phyloP scores from a whole-genome alignment of 179 eudicot species.

The Sideroxylon spinosum region DNA sequence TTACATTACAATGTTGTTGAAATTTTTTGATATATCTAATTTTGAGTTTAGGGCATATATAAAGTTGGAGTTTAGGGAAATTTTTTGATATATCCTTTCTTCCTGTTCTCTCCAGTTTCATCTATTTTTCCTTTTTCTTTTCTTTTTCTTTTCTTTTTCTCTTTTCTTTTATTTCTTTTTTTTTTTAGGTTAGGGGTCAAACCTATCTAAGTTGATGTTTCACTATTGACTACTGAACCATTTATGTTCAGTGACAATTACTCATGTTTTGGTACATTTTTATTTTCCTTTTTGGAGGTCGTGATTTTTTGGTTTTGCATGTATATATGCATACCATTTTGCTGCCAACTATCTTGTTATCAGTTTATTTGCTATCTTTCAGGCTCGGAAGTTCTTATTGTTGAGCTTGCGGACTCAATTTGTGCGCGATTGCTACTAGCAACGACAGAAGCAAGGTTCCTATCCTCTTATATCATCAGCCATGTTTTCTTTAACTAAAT shows the following conservation, averaged over 20 bases:
- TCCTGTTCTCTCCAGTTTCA: constrained; percentile 4
- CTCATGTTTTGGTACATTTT: too few relatives aligned
- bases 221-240: too few relatives aligned
- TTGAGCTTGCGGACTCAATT: constrained; percentile 71
- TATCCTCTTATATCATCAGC: not conserved
- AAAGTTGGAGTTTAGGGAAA: too few relatives aligned
- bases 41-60: too few relatives aligned
- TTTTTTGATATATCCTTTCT: too few relatives aligned
- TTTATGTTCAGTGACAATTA: too few relatives aligned
- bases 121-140: not conserved
- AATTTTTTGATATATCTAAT: too few relatives aligned
- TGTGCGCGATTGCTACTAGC: constrained; percentile 44
- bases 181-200: not conserved
- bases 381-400: constrained; percentile 68
- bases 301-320: too few relatives aligned
- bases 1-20: too few relatives aligned
- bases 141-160: not conserved
- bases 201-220: not conserved
- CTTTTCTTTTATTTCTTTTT: not conserved
- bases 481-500: too few relatives aligned
- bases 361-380: constrained; percentile 16
- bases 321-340: not conserved
- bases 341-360: not conserved
- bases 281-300: too few relatives aligned
- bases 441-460: constrained; percentile 38